Conservation (phyloP, 176 grass and related monocot genomes). For the Eleusine coracana region DNA sequence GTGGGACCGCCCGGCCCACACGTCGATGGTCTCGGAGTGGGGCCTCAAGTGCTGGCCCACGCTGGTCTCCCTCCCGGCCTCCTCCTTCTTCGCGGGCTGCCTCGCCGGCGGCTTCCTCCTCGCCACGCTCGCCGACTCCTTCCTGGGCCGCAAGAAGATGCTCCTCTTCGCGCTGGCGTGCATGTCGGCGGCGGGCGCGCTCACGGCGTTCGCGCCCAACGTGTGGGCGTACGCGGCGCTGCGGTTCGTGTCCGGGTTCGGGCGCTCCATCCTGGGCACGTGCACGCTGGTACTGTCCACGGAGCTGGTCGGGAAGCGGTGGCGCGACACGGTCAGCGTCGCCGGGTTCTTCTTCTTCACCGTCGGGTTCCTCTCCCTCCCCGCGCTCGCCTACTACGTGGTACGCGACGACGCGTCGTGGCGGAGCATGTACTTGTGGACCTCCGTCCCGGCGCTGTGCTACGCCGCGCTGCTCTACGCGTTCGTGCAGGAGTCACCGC, state of each 20-base stretch:
- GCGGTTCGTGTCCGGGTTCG: conserved; percentile 72
- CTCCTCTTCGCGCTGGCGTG: conserved; percentile 51
- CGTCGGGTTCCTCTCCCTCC: conserved; percentile 81
- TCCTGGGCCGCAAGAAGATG: conserved; percentile 80
- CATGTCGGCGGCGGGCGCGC: conserved; percentile 69
- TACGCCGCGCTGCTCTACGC: conserved; percentile 61
- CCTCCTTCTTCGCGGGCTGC: conserved; percentile 81
- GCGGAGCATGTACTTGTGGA: conserved; percentile 78
- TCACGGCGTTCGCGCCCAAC: conserved; percentile 67
- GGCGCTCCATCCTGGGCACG: conserved; percentile 64
- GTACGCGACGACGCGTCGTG: conserved; percentile 55
- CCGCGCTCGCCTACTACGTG: conserved; percentile 71
- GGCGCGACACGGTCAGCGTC: conserved; percentile 75
- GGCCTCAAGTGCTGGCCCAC: conserved; percentile 70
- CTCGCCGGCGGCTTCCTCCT: conserved; percentile 75
- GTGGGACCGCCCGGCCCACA: conserved; percentile 57
- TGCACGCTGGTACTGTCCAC: conserved; percentile 77
- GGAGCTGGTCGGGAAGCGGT: conserved; percentile 77
- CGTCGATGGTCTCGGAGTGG: conserved; percentile 79
- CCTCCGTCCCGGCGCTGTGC: conserved; percentile 62
- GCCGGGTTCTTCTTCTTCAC: conserved; percentile 76
- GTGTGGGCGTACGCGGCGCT: conserved; percentile 76
- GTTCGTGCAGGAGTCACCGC: conserved; percentile 75
- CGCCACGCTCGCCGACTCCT: conserved; percentile 77
- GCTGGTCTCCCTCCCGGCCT: conserved; percentile 71